Conservation (phyloP, 768 basidiomycete genomes). For the Neoboletus magnificus region DNA sequence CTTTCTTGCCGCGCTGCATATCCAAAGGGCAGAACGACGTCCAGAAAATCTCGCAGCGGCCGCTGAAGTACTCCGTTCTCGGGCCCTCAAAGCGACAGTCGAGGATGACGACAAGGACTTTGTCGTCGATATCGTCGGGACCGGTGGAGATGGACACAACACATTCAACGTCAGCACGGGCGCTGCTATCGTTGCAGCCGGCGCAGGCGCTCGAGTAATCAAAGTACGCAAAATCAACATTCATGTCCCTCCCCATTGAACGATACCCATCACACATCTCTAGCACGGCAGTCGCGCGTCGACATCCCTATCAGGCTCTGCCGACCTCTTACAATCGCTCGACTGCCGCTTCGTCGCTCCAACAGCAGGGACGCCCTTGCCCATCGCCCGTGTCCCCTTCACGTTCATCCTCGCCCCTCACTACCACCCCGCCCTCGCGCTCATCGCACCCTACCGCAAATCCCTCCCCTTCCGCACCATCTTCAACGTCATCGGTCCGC, state of each 20-base stretch:
- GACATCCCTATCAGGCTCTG: slow-evolving; percentile 91
- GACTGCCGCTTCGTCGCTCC: slow-evolving; percentile 73
- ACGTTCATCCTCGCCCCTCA: slow-evolving; percentile 92
- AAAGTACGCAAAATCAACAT: slow-evolving; percentile 51
- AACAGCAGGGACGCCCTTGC: slow-evolving; percentile 37
- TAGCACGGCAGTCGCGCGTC: slow-evolving; percentile 92
- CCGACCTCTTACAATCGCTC: slow-evolving; percentile 84
- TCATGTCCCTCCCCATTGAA: not conserved
- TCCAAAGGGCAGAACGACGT: slow-evolving; percentile 71
- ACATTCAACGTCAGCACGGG: slow-evolving; percentile 97
- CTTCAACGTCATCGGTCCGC: slow-evolving; percentile 92
- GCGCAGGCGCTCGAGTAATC: slow-evolving; percentile 88
- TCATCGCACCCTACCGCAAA: slow-evolving; percentile 80
- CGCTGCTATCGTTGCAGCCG: slow-evolving; percentile 90
- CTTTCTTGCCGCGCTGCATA: slow-evolving; percentile 82
- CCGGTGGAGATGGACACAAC: slow-evolving; percentile 88
- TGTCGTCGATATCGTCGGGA: slow-evolving; percentile 46
- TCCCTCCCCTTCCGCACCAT: slow-evolving; percentile 91
- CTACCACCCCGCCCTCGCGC: slow-evolving; percentile 84
- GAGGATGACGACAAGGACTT: slow-evolving; percentile 64
- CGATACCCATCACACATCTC: not conserved
- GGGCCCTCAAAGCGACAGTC: slow-evolving; percentile 61
- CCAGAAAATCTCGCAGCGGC: slow-evolving; percentile 78
- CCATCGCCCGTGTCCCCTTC: slow-evolving; percentile 72
- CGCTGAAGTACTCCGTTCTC: slow-evolving; percentile 67